phyloP scores from a whole-genome alignment of 2,329 filamentous ascomycete species.

The Graphilbum fragrans region DNA sequence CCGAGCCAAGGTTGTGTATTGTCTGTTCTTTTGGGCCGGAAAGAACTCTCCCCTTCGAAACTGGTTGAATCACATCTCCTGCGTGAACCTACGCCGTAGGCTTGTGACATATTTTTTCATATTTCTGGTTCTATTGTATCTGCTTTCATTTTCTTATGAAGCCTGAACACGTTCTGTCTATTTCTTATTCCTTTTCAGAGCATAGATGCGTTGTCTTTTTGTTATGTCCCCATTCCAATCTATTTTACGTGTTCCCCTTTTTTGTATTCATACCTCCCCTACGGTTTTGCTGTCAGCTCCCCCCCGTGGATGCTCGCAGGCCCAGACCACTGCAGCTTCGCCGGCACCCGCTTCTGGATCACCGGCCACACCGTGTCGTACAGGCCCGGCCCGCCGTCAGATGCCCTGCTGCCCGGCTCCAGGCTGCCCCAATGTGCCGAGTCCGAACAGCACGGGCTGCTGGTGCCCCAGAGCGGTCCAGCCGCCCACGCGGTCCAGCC shows the following conservation, averaged over 20 bases:
- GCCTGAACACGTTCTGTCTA: conserved; percentile 21
- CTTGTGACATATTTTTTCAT: too few relatives aligned
- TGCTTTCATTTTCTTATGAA: too few relatives aligned
- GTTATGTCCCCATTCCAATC: not conserved
- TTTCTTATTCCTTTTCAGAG: not conserved
- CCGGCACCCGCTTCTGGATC: conserved; percentile 23
- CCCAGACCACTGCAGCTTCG: conserved; percentile 7
- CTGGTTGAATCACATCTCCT: too few relatives aligned
- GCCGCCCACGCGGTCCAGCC: conserved; percentile 40
- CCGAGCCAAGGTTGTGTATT: too few relatives aligned
- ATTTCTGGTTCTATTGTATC: too few relatives aligned
- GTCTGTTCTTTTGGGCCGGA: too few relatives aligned
- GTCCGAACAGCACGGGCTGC: conserved; percentile 26
- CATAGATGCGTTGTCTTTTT: not conserved
- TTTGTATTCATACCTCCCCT: too few relatives aligned
- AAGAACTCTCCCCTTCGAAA: too few relatives aligned
- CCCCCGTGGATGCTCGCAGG: conserved; percentile 5
- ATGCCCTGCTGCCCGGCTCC: conserved; percentile 31
- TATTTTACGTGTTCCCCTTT: not conserved
- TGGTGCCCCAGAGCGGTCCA: conserved; percentile 32
- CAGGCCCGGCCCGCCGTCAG: conserved; percentile 27
- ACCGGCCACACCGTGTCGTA: conserved; percentile 34
- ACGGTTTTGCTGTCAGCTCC: not conserved
- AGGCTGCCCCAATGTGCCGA: conserved; percentile 27
- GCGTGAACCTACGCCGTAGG: too few relatives aligned